These are phyloP conservation scores for Letharia columbiana DNA, from an alignment of 495 filamentous ascomycete genomes.

Conservation along the genomic window DNA sequence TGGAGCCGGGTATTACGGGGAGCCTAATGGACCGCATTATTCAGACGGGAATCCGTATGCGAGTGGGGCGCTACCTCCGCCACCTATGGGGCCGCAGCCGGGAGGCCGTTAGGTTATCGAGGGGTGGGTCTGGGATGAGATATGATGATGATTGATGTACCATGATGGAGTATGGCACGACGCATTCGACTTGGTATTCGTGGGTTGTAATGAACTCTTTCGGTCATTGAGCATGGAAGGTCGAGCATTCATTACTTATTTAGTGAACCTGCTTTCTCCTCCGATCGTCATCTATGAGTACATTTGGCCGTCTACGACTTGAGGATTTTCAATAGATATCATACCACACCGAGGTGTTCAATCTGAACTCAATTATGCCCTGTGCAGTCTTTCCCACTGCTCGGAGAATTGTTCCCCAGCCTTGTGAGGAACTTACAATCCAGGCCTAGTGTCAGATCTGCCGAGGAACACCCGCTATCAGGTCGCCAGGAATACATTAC, in stretches of 20 bases:
- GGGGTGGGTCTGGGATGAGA: background rate
- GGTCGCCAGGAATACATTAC: too few species aligned
- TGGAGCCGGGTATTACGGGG: constrained; percentile 24
- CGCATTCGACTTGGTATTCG: background rate
- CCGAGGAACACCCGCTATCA: background rate
- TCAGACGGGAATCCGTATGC: constrained; percentile 19
- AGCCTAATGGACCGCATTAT: constrained; percentile 16
- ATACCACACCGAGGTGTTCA: background rate
- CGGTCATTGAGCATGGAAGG: background rate
- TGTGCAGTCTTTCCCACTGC: background rate
- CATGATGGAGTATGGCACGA: background rate
- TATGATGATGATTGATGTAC: background rate
- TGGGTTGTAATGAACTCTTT: background rate
- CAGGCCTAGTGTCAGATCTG: background rate
- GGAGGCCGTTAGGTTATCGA: constrained; percentile 1
- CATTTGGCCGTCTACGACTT: background rate
- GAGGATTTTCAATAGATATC: background rate
- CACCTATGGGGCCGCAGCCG: constrained; percentile 19
- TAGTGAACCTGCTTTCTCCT: background rate
- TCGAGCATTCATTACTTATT: background rate
- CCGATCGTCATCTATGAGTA: background rate
- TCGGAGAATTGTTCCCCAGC: too few species aligned
- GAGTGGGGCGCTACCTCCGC: constrained; percentile 15
- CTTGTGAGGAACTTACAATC: background rate
- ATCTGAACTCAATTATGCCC: background rate